Evolutionary conservation across 2,329 filamentous ascomycete species (phyloP).

Genomic region (Colletotrichum sp.): DNA sequence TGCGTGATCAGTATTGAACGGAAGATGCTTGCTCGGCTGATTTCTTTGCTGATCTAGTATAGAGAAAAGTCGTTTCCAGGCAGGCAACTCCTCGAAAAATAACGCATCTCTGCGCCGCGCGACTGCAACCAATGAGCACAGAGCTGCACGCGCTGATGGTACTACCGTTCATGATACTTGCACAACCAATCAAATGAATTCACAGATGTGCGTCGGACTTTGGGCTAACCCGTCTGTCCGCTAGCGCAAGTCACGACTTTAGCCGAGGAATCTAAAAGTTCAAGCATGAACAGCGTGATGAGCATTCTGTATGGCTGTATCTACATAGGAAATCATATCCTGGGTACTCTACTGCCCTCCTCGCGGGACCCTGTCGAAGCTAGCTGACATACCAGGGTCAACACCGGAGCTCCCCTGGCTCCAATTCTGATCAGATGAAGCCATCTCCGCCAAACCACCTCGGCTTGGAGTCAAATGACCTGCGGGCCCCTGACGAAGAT

Average conservation of each 20-base stretch:
- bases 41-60: neutral
- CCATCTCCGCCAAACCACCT: neutral
- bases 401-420: neutral
- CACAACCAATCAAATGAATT: neutral
- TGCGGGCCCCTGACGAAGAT: neutral
- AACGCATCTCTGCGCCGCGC: neutral
- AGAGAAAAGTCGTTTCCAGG: neutral
- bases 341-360: neutral
- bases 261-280: neutral
- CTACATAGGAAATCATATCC: neutral
- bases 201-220: neutral
- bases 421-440: neutral
- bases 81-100: neutral
- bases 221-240: neutral
- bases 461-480: neutral
- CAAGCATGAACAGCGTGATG: neutral
- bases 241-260: neutral
- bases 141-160: neutral
- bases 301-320: neutral
- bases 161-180: neutral
- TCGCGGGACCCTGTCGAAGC: neutral
- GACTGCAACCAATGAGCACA: neutral
- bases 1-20: neutral
- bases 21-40: neutral
- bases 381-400: neutral